Evolutionary conservation across 2,329 filamentous ascomycete species (phyloP), one percentile per base, ranked within the genome.

Genomic region (Xylaria sp.): DNA sequence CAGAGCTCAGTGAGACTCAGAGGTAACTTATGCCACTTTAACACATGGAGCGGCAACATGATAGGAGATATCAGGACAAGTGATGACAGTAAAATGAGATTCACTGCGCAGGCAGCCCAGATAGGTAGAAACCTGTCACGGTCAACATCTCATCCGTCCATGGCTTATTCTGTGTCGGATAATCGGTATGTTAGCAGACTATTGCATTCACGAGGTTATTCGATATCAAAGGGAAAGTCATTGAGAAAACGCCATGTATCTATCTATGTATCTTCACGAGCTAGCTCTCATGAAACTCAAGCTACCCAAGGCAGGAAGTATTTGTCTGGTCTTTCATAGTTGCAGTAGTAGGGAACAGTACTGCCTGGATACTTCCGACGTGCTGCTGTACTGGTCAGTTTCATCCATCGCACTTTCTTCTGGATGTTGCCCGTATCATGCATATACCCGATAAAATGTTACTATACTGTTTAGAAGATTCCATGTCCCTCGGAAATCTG

Each of bases 11-110:
- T 84, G 39, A 96, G 77, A 62, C 81, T 89, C 47, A 97, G 78
- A 23, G 94, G 92, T 66, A 99, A 77, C 77, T 90, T 95, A 65
- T 85, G 85, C 94, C 94, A 99, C 72, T 91, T 89, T 13, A 87
- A 80, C n/a, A 85, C 78, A 35, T 80, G 80, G 53, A 73, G 73
- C 53, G 75, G 58, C 50, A 77, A 71, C 75, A 77, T 70, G n/a
- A 2, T 46, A 49, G 35, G 23, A 50, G 19, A 2, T 46, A 34
- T 34, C 11, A 19, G 35, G 7, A 10, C 13, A 23, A 34, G 23
- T n/a, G 49, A 51, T 6, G 49, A 23, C 23, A 7, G 49, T 13
- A 9, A 51, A 23, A 16, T 30, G 19, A 30, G 48, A 10, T 1
- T 35, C 37, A 42, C 8, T 42, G 8, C 8, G 8, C 8, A 42